Evolutionary conservation across 163 green algal genomes (phyloP), one percentile per base, ranked within the genome.

Genomic region (Picocystis sp.): DNA sequence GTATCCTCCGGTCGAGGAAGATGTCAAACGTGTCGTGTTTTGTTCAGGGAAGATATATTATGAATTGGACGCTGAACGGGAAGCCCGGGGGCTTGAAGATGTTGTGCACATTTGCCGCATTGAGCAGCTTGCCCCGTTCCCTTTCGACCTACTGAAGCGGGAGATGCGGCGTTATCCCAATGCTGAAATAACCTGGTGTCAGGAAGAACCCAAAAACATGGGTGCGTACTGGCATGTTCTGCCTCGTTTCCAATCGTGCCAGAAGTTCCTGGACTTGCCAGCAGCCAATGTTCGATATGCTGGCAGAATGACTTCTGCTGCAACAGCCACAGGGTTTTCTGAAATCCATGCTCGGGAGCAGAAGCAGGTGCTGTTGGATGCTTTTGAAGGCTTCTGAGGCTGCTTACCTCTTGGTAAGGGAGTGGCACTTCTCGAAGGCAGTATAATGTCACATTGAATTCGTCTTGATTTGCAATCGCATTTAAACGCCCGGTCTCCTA

Each of bases 31-130:
- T 34, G 43, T 97, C 2, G 67, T 99, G 29, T 79, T 99, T 62
- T 98, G 90, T 81, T 78, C 61, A 14, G 90, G 90, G 69, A 99
- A 99, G 78, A 78, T 92, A 41, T 99, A 95, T 70, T 99, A 96
- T 61, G 90, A 99, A 63, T 74, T 98, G 35, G 77, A 83, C 22
- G 76, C 74, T 15, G 76, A 85, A 74, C 77, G 90, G 33, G 77
- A 83, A 54, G 73, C 77, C 65, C 53, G 67, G 63, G 83, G 77
- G 11, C 34, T 52, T 10, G 14, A 70, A 17, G 56, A 57, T 46
- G 15, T 15, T 17, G 45, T 58, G 17, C 38, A 66, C 15, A 57
- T 79, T n/a, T 44, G 43, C 13, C 63, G 70, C 29, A 50, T 79
- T 22, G 70, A 78, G 65, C 70, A 79, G 60, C 46, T 79, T 6